A percentile compares a stretch with the other conserved stretches of the same genome.
Conservation (phyloP, 169 alveolate species). For the Eimeria zaria region DNA sequence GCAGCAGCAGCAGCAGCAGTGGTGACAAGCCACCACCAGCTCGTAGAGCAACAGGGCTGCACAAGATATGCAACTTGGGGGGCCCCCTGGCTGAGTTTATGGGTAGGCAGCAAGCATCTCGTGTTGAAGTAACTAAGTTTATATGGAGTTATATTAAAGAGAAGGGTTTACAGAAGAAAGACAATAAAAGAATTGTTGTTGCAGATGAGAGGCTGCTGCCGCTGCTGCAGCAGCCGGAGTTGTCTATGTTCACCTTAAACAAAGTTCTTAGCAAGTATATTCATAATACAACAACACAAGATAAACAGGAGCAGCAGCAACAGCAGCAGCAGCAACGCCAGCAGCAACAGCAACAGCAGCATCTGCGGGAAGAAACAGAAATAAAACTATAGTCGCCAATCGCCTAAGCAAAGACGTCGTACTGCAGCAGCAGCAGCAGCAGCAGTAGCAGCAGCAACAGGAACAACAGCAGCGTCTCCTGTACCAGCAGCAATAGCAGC, state of each 20-base stretch:
- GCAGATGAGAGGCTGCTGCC: constrained; percentile 50
- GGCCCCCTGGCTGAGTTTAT: constrained; percentile 75
- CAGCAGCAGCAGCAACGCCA: constrained; percentile 49
- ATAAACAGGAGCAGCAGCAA: constrained; percentile 29
- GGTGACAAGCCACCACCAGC: background rate
- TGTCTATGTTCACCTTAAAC: constrained; percentile 76
- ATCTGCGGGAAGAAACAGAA: background rate
- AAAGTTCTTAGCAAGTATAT: constrained; percentile 47
- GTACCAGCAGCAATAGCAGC: background rate
- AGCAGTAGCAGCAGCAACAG: constrained; percentile 6
- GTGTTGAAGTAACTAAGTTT: constrained; percentile 69
- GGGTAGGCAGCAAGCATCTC: constrained; percentile 75
- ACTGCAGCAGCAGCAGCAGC: background rate
- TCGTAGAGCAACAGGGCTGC: constrained; percentile 49
- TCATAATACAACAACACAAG: background rate
- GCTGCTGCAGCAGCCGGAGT: constrained; percentile 63
- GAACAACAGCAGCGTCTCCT: background rate
- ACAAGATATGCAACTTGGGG: constrained; percentile 48
- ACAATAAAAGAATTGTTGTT: constrained; percentile 18
- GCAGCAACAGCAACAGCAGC: constrained; percentile 3
- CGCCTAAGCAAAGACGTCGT: background rate
- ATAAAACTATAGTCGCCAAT: background rate
- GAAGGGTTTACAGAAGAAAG: constrained; percentile 19
- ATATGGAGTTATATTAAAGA: constrained; percentile 48
- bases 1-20: constrained; percentile 62